Evolutionary conservation across 805 yeast species (phyloP), one percentile per base, ranked within the genome.

Genomic region (Saccharomycopsis fermentans): DNA sequence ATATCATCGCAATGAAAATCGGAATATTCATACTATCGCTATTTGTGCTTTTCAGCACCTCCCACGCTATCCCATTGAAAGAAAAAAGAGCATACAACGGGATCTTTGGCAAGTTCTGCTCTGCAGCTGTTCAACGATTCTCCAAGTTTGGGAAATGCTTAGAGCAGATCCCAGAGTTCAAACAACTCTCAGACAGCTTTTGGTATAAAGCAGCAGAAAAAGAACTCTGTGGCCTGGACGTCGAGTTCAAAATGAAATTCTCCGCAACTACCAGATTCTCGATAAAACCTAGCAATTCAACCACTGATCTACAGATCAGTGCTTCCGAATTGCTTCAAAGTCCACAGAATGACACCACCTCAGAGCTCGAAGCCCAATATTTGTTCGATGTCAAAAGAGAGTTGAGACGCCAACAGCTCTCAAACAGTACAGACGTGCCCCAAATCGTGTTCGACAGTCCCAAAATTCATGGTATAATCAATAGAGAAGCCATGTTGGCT

Each of bases 161-260:
- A 4, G 39, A 57, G 24, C 47, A 55, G 40, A 48, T 37, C 3
- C 59, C 59, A 19, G 50, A 39, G n/a, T 61, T 53, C n/a, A 51
- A 56, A 32, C n/a, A 54, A 17, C 39, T 61, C 6, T 58, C 51
- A 32, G 27, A 48, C 16, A 29, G 56, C 12, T 61, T 61, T 34
- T 61, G 61, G 59, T 55, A 48, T 53, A 58, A 55, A 29, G 63
- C 63, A 19, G 63, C 63, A 11, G 52, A 56, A 54, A 19, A 58
- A 50, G 59, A 53, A 21, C 55, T 61, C 3, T 61, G 63, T 54
- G 63, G 63, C 5, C 16, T n/a, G 14, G 50, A 43, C 24, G 50
- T 43, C 8, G 50, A 43, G n/a, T 43, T 43, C 24, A 24, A 43
- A 43, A 43, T 43, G 50, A 24, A 43, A 26, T 43, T 43, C 24